A percentile compares a stretch with the other conserved stretches of the same genome.
phyloP scores from a whole-genome alignment of 306 rosid genomes.

The Glycyrrhiza uralensis region DNA sequence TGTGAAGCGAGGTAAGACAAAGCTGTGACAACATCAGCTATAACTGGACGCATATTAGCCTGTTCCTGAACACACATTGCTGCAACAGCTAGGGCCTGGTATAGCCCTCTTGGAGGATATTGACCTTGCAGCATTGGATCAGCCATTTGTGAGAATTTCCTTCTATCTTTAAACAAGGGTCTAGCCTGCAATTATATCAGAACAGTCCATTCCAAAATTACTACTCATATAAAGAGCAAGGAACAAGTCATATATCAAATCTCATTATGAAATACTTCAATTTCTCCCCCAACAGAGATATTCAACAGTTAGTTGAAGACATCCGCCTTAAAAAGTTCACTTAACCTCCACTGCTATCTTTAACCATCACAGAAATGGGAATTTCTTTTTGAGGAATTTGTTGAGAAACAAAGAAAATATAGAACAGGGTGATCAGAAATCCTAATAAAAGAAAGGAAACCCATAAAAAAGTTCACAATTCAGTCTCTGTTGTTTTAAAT shows the following conservation, averaged over 20 bases:
- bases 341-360: background rate
- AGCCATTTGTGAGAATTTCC: constrained; percentile 82
- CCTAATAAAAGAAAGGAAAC: background rate
- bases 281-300: background rate
- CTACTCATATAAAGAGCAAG: background rate
- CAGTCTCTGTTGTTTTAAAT: too few species aligned
- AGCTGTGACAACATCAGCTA: constrained; percentile 96
- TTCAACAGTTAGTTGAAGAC: background rate
- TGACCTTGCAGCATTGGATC: constrained; percentile 91
- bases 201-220: constrained; percentile 15
- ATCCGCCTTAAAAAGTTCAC: background rate
- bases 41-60: constrained; percentile 85
- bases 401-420: background rate
- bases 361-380: background rate
- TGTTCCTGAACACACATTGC: constrained; percentile 98
- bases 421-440: background rate
- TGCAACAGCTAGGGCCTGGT: constrained; percentile 95
- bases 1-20: constrained; percentile 83
- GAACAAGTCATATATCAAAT: background rate
- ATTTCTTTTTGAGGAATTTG: background rate
- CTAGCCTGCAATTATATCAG: constrained; percentile 62
- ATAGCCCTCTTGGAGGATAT: constrained; percentile 79
- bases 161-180: constrained; percentile 74
- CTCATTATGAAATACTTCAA: background rate
- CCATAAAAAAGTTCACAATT: too few species aligned